A percentile compares a stretch with the other conserved stretches of the same genome.
phyloP scores from a whole-genome alignment of 257 asterid species.

The Lycium barbarum region DNA sequence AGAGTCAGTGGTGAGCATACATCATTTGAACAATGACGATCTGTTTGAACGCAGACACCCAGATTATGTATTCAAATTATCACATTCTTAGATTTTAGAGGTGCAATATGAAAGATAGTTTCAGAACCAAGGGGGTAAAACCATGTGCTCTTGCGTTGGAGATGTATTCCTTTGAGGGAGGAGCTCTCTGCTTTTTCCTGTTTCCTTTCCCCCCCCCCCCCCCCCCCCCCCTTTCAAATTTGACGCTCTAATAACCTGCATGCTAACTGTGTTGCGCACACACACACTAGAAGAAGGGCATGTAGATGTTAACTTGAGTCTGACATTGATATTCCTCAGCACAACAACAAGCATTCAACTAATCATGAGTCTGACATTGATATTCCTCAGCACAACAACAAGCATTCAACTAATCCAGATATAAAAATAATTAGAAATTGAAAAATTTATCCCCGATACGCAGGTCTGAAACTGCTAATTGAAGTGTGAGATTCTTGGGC shows the following conservation, averaged over 20 bases:
- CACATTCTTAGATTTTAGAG: conserved; percentile 3
- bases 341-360: not conserved
- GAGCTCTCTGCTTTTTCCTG: not conserved
- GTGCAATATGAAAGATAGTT: not conserved
- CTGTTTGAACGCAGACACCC: not conserved
- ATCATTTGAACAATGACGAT: not conserved
- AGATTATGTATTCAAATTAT: not conserved
- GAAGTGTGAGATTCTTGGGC: not conserved
- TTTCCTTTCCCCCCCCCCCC: not conserved
- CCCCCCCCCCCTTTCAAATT: not conserved
- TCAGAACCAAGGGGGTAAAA: not conserved
- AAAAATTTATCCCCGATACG: not conserved
- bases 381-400: no score
- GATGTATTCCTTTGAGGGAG: not conserved
- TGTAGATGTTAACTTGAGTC: not conserved
- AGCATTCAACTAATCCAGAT: not conserved
- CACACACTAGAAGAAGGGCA: not conserved
- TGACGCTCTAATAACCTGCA: not conserved
- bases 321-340: not conserved
- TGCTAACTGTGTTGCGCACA: conserved; percentile 12
- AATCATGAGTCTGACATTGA: no score
- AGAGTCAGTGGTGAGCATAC: not conserved
- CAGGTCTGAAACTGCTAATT: not conserved
- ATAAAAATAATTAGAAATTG: not conserved
- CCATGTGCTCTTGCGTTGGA: not conserved